phyloP scores from a whole-genome alignment of 768 basidiomycete genomes.

The Suillus cothurnatus region DNA sequence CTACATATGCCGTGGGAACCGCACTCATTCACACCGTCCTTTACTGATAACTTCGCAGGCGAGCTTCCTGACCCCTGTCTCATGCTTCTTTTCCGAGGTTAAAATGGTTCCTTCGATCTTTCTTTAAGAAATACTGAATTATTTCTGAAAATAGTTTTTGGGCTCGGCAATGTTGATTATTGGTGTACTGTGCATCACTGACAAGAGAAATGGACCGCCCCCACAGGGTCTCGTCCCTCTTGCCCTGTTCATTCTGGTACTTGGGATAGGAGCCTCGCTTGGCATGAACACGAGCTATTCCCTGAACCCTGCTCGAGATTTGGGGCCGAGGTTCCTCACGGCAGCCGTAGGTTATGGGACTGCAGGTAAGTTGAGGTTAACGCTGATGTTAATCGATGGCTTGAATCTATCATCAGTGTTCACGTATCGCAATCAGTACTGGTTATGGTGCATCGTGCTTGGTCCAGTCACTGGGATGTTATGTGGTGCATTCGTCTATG shows the following conservation, averaged over 20 bases:
- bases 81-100: conserved; percentile 50
- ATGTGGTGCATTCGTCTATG: conserved; percentile 57
- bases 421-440: conserved; percentile 56
- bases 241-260: conserved; percentile 54
- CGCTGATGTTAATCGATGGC: background rate
- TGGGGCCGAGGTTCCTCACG: conserved; percentile 68
- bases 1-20: conserved; percentile 57
- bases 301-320: conserved; percentile 72
- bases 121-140: background rate
- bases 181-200: conserved; percentile 53
- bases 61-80: conserved; percentile 44
- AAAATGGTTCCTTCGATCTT: background rate
- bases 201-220: conserved; percentile 52
- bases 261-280: conserved; percentile 59
- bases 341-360: conserved; percentile 74
- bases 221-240: conserved; percentile 56
- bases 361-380: conserved; percentile 34
- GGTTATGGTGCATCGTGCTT: conserved; percentile 70
- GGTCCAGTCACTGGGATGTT: conserved; percentile 63
- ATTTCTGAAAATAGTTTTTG: conserved; percentile 45
- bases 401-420: conserved; percentile 15
- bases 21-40: background rate
- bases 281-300: conserved; percentile 71
- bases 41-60: conserved; percentile 31
- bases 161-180: conserved; percentile 57